phyloP scores from a whole-genome alignment of 202 grass and related monocot genomes.

The Digitaria exilis region DNA sequence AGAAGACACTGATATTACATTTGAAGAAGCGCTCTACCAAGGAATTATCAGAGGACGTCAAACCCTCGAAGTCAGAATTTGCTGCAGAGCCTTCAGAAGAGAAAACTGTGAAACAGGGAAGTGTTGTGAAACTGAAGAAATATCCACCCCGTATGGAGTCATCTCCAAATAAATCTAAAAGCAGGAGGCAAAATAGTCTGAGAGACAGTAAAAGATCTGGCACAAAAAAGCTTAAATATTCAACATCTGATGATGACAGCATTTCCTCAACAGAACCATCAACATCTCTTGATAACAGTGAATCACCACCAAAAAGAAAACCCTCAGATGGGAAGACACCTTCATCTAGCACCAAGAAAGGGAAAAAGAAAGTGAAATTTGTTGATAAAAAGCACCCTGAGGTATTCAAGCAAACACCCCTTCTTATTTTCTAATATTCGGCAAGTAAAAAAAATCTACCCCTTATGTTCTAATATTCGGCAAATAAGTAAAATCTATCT shows the following conservation, averaged over 20 bases:
- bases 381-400: slow-evolving; percentile 68
- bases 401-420: slow-evolving; percentile 56
- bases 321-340: slow-evolving; percentile 54
- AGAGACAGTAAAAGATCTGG: slow-evolving; percentile 54
- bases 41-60: slow-evolving; percentile 44
- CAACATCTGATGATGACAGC: slow-evolving; percentile 46
- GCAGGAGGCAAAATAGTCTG: slow-evolving; percentile 56
- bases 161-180: slow-evolving; percentile 64
- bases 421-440: slow-evolving; percentile 34
- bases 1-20: slow-evolving; percentile 48
- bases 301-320: slow-evolving; percentile 61
- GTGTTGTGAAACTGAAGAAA: slow-evolving; percentile 57
- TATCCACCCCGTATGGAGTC: slow-evolving; percentile 30
- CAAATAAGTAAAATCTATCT: background rate
- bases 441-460: background rate
- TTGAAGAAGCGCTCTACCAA: slow-evolving; percentile 53
- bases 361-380: slow-evolving; percentile 75
- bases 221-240: slow-evolving; percentile 57
- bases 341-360: slow-evolving; percentile 68
- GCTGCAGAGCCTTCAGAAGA: slow-evolving; percentile 60
- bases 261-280: slow-evolving; percentile 62
- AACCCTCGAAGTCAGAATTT: slow-evolving; percentile 49
- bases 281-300: slow-evolving; percentile 56
- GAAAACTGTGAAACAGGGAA: slow-evolving; percentile 60
- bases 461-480: slow-evolving; percentile 35